A percentile compares a stretch with the other conserved stretches of the same genome.
Conservation (phyloP, 2,329 filamentous ascomycete species). For the Pseudopyricularia javanii region DNA sequence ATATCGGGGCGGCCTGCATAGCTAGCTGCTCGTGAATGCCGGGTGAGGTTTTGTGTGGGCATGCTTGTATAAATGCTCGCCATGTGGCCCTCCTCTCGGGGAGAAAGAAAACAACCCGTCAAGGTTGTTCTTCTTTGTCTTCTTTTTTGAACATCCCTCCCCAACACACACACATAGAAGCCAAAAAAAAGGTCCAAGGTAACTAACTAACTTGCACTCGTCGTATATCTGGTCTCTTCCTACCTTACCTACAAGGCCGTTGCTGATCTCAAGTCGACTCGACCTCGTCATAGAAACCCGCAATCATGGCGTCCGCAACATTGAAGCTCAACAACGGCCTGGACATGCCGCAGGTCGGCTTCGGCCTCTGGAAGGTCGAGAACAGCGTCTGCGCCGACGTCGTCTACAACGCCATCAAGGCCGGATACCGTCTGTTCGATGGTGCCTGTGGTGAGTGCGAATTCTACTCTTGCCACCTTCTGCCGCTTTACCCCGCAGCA, state of each 20-base stretch:
- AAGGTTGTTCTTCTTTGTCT: no score
- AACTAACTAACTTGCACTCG: not conserved
- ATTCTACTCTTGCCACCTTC: not conserved
- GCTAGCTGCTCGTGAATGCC: no score
- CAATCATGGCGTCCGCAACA: conserved; percentile 2
- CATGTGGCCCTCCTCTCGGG: no score
- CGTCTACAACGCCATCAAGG: conserved; percentile 64
- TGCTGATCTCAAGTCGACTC: not conserved
- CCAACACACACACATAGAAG: no score
- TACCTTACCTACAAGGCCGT: not conserved
- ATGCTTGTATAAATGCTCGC: no score
- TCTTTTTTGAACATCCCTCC: no score
- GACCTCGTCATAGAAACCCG: not conserved
- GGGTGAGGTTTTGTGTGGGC: no score
- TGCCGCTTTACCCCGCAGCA: not conserved
- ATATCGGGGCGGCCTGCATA: no score
- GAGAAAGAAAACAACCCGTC: no score
- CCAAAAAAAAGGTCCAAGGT: no score
- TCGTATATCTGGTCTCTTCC: not conserved
- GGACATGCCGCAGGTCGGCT: conserved; percentile 65
- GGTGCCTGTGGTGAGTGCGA: conserved; percentile 43
- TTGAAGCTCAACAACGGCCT: conserved; percentile 51
- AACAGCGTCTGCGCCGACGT: conserved; percentile 61
- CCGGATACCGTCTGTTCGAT: conserved; percentile 47
- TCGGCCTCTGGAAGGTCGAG: conserved; percentile 75